Base-by-base conservation (phyloP, 2,329 filamentous ascomycete genomes). In the Biscogniauxia mediterranea region DNA sequence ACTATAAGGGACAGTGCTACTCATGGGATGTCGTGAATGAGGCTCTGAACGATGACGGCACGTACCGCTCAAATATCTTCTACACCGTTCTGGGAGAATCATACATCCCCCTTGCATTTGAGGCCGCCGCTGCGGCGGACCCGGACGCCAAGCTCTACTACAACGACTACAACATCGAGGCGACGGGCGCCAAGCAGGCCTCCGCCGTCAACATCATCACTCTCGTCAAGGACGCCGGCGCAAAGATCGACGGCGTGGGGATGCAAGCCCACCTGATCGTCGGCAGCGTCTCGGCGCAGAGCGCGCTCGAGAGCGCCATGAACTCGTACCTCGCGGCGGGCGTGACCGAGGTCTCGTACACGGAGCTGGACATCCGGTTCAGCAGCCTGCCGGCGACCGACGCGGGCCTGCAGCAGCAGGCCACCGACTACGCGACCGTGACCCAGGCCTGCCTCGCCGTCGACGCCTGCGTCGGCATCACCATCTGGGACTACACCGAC, bases 11-110 rank as follows among this genome's bases (percentile, higher is more conserved):
- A 59, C 78, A 83, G 66, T 87, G 86, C 73, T 84, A 85, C 70
- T 79, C 81, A 28, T 89, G 86, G 86, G 86, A 89, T 59, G 86
- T 89, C 0, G 80, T 88, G 23, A 89, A 89, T 71, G 86, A 89
- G 76, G 83, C 81, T 4, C 78, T 87, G 50, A 80, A 82, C 60
- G 86, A 88, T 20, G 80, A 83, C 65, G 85, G 84, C 15, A 80
- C 77, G 7, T 84, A 78, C 74, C 78, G 85, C 59, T 68, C 77
- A 60, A 78, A 74, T 59, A 79, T 87, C 63, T 89, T 86, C 74
- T 81, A 81, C 72, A 72, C 79, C 28, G 79, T 79, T 32, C 80
- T 89, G 19, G 85, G 85, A 21, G 79, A 80, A 11, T 78, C 79
- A 51, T 89, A 83, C 74, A 80, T 89, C 59, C 76, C 80, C 11